These are phyloP conservation scores for Cicer yamashitae DNA, from an alignment of 306 rosid species.

Conservation along the genomic window DNA sequence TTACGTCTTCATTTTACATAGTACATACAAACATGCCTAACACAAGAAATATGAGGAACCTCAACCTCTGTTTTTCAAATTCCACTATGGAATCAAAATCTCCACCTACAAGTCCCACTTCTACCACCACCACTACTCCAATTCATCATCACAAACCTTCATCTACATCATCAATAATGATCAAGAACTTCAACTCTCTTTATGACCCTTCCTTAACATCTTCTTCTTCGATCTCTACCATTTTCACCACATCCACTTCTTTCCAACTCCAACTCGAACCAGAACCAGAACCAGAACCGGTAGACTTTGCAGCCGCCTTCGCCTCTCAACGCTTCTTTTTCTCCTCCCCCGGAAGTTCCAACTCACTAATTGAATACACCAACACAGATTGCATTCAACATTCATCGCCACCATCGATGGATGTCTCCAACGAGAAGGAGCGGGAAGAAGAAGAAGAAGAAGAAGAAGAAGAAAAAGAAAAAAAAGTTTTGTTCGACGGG, in stretches of 20 bases:
- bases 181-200: slow-evolving; percentile 86
- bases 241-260: slow-evolving; percentile 14
- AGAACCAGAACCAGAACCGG: slow-evolving; percentile 39
- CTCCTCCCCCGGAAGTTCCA: slow-evolving; percentile 87
- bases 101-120: slow-evolving; percentile 41
- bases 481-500: slow-evolving; percentile 50
- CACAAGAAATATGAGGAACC: slow-evolving; percentile 46
- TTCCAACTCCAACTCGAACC: slow-evolving; percentile 31
- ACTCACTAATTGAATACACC: slow-evolving; percentile 71
- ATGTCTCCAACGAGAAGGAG: not conserved
- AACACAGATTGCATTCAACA: not conserved
- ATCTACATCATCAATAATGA: slow-evolving; percentile 48
- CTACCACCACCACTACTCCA: not conserved
- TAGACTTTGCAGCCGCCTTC: slow-evolving; percentile 68
- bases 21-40: slow-evolving; percentile 53
- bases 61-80: slow-evolving; percentile 71
- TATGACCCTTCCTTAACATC: slow-evolving; percentile 57
- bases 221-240: slow-evolving; percentile 44
- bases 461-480: not conserved
- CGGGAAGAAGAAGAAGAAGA: not conserved
- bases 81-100: slow-evolving; percentile 49
- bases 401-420: not conserved
- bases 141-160: slow-evolving; percentile 38
- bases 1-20: slow-evolving; percentile 7
- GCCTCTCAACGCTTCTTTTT: slow-evolving; percentile 94